A percentile compares a stretch with the other conserved stretches of the same genome.
phyloP scores from a whole-genome alignment of 2,329 filamentous ascomycete genomes.

The Ophiognomonia clavigignenti-juglandacearum region DNA sequence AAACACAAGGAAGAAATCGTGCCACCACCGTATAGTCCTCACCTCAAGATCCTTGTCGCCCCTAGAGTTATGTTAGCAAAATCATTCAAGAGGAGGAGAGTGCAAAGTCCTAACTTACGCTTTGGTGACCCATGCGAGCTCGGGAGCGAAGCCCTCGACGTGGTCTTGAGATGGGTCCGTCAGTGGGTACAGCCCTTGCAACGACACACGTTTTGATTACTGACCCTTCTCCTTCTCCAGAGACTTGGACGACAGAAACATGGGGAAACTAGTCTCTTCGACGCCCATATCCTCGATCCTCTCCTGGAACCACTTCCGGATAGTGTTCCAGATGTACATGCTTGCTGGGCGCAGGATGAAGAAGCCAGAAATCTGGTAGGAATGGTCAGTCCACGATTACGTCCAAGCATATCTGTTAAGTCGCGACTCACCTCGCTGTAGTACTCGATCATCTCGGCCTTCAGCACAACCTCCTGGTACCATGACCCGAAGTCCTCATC shows the following conservation, averaged over 20 bases:
- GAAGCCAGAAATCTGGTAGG: constrained; percentile 79
- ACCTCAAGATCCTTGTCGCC: constrained; percentile 85
- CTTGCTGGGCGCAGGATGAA: constrained; percentile 78
- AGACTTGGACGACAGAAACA: constrained; percentile 91
- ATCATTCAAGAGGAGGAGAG: neutral
- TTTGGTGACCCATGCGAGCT: constrained; percentile 84
- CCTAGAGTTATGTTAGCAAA: constrained; percentile 37
- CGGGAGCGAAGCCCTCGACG: constrained; percentile 96
- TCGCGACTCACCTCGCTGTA: constrained; percentile 47
- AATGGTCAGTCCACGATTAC: neutral
- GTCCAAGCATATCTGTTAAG: neutral
- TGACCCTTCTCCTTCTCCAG: constrained; percentile 70
- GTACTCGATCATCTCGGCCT: constrained; percentile 97
- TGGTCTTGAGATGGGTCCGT: constrained; percentile 52
- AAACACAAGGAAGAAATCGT: neutral
- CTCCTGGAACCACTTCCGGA: constrained; percentile 62
- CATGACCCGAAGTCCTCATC: constrained; percentile 73
- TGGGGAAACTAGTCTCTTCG: constrained; percentile 92
- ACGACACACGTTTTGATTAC: neutral
- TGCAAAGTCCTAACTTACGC: constrained; percentile 48
- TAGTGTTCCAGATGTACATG: constrained; percentile 64
- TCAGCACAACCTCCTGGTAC: constrained; percentile 97
- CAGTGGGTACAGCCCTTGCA: neutral
- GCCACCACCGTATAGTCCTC: neutral
- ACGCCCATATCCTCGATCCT: constrained; percentile 89